Evolutionary conservation across 2,329 filamentous ascomycete species (phyloP), one percentile per base, ranked within the genome.

Genomic region (Chrysosphaeria jannelii): DNA sequence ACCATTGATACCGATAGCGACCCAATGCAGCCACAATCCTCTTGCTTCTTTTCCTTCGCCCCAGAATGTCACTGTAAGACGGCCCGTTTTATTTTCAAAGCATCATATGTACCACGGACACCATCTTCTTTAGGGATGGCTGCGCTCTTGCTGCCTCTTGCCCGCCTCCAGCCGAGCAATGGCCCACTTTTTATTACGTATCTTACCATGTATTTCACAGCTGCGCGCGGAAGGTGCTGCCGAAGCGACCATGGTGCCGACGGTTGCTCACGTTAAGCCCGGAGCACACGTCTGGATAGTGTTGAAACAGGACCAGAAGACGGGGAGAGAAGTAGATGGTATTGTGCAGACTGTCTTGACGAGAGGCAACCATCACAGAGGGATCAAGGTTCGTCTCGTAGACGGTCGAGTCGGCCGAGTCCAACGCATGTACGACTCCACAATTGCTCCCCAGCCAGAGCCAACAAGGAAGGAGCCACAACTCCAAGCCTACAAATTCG

Each of bases 401-500:
- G 68, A 72, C 38, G 71, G 71, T 2, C 52, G 67, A 13, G 58
- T 81, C 3, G 72, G 72, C 2, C 48, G 72, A 10, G 72, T 81
- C 14, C 72, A 79, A 41, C 47, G 51, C 21, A 51, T 74, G 40
- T 47, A 42, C 10, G 25, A 11, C 2, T 12, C 15, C 12, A 13
- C 19, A 6, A 12, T 13, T 11, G 8, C 11, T 10, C 12, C 5
- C 13, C 5, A 22, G 10, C 21, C 19, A 13, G 20, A 2, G 34
- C 37, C 14, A 29, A 25, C 14, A 11, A 17, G 13, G 8, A 8
- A 14, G 8, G 23, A 8, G 25, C 16, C 13, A 25, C 23, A 18
- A 15, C 27, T 15, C 12, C 23, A 8, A 18, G 7, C 16, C 16
- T 18, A 18, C 16, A 18, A 16, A 9, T 18, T 24, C n/a, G 10